phyloP scores from a whole-genome alignment of 2,329 filamentous ascomycete species.

The Fusarium mundagurra region DNA sequence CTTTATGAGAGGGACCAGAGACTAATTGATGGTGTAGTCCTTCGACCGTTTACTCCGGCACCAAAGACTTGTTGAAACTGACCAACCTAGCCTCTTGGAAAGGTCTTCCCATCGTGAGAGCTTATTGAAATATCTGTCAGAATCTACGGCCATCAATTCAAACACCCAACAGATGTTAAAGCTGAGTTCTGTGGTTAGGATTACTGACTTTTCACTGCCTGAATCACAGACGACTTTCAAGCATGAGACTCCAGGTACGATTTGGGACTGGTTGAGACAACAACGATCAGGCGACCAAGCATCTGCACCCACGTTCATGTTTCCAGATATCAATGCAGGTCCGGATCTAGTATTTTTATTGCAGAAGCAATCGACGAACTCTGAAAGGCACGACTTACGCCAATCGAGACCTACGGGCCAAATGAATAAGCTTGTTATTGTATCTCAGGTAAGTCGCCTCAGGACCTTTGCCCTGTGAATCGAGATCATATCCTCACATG shows the following conservation, averaged over 20 bases:
- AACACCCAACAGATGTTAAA: neutral
- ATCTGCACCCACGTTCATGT: neutral
- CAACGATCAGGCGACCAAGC: neutral
- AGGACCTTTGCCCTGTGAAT: too few species aligned
- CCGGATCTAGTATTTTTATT: neutral
- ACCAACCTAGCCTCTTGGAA: neutral
- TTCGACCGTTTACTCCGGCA: neutral
- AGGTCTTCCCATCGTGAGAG: neutral
- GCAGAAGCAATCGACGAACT: neutral
- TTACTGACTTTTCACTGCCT: neutral
- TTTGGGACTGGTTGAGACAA: neutral
- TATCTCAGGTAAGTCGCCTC: too few species aligned
- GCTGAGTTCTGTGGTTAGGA: neutral
- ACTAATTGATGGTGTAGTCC: neutral
- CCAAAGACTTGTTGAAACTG: neutral
- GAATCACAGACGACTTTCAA: neutral
- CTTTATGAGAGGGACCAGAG: too few species aligned
- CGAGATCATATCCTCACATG: neutral
- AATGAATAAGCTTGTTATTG: too few species aligned
- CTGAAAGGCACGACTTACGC: too few species aligned
- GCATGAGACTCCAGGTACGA: neutral
- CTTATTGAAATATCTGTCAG: neutral
- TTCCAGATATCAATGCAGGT: neutral
- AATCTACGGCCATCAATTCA: neutral
- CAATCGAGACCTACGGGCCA: too few species aligned